Percentiles rank a stretch among this genome's conserved stretches.
Conservation (phyloP, 169 alveolate genomes). For the Plasmodium inui region DNA sequence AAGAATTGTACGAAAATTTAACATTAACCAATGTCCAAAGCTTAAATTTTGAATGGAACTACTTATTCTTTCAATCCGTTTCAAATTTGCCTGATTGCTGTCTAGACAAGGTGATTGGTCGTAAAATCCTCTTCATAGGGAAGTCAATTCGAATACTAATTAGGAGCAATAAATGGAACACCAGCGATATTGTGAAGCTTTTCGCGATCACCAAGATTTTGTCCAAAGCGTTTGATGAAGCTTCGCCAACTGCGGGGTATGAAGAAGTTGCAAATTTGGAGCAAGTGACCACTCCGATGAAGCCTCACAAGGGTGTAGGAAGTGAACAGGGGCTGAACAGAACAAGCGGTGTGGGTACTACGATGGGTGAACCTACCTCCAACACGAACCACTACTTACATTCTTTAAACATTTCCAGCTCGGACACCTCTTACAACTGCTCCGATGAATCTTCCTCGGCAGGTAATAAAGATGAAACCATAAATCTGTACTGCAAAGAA, state of each 20-base stretch:
- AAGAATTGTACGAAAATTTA: constrained; percentile 74
- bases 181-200: constrained; percentile 53
- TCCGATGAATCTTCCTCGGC: constrained; percentile 47
- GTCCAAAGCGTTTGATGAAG: constrained; percentile 72
- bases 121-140: constrained; percentile 81
- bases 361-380: neutral
- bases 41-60: constrained; percentile 83
- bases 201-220: constrained; percentile 68
- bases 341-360: neutral
- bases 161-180: constrained; percentile 74
- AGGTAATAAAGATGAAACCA: constrained; percentile 7
- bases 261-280: neutral
- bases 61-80: constrained; percentile 75
- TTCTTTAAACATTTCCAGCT: constrained; percentile 1
- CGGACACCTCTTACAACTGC: constrained; percentile 15
- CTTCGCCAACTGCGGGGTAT: neutral
- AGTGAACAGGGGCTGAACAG: neutral
- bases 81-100: constrained; percentile 74
- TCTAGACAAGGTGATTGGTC: constrained; percentile 47
- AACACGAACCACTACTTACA: neutral
- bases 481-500: constrained; percentile 47
- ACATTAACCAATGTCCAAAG: constrained; percentile 74
- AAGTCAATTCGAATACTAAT: constrained; percentile 81
- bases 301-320: neutral
- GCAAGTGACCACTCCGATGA: neutral